Evolutionary conservation across 2,329 filamentous ascomycete species (phyloP), one percentile per base, ranked within the genome.

Genomic region (Aureobasidium sp.): DNA sequence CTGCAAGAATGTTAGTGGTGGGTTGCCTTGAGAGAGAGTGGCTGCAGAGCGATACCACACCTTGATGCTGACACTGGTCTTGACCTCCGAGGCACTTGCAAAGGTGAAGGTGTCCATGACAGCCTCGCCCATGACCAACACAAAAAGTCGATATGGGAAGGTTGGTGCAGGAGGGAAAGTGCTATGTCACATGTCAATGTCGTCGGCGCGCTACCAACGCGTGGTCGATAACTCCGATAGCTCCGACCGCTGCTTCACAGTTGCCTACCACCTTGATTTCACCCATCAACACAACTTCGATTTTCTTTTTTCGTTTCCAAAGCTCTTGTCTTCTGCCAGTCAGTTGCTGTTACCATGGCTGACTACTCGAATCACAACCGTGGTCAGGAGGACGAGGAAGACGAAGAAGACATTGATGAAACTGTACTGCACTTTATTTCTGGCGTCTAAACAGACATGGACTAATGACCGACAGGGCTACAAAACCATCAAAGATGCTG

Each of bases 31-130:
- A 51, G n/a, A 14, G 3, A 34, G 37, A 51, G 50, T 9, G 37
- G 36, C 25, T 41, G 37, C 57, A 37, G 54, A 50, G 51, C 48
- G 61, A 64, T 66, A 50, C 34, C 60, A 86, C 85, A 87, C 83
- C 75, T 82, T 84, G 64, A 87, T 77, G 68, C 81, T 79, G 59
- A 87, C 79, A 25, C 89, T 85, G 66, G 92, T 84, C 68, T 91
- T 82, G 68, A 97, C 81, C 74, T 90, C 86, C 66, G 91, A 88
- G 63, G 94, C 96, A 71, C 87, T 90, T 67, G 91, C 92, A 78
- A 97, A 97, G 34, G 92, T 96, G 76, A 96, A 97, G 57, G 92
- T 88, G 77, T 99, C 94, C 91, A 97, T 97, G 9, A 5, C 32
- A 10, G 27, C 59, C 39, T 36, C 39, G 41, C 39, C 8, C 36